Conservation (phyloP, 208 protist genomes). For the Endotrypanum monterogeii region DNA sequence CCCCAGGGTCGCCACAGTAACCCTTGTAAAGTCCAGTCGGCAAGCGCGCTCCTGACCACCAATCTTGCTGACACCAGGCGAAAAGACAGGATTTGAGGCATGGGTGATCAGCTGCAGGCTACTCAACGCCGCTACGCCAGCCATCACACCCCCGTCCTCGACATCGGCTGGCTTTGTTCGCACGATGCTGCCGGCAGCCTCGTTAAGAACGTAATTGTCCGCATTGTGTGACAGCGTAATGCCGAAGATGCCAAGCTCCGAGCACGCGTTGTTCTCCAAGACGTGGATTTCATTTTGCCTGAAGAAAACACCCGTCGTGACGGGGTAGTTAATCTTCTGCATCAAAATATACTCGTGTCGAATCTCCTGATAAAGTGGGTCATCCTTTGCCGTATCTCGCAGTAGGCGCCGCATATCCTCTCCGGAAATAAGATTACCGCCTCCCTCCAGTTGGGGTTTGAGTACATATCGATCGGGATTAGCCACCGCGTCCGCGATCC, state of each 20-base stretch:
- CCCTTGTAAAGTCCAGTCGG: not conserved
- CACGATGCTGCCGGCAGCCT: constrained; percentile 87
- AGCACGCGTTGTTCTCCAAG: constrained; percentile 69
- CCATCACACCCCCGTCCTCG: constrained; percentile 95
- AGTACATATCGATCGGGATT: constrained; percentile 90
- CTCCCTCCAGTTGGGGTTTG: constrained; percentile 96
- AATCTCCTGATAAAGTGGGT: constrained; percentile 48
- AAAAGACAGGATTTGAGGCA: not conserved
- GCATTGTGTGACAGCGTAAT: constrained; percentile 57
- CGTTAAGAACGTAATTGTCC: constrained; percentile 39
- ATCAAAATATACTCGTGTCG: constrained; percentile 92
- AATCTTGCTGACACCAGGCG: not conserved
- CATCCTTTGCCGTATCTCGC: constrained; percentile 18
- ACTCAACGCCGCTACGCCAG: constrained; percentile 93
- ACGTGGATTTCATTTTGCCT: constrained; percentile 50
- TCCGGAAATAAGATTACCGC: constrained; percentile 92
- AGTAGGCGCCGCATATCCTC: constrained; percentile 68
- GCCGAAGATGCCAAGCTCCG: constrained; percentile 91
- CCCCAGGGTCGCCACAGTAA: not conserved
- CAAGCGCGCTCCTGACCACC: not conserved
- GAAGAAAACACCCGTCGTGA: constrained; percentile 59
- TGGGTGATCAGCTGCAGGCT: constrained; percentile 41
- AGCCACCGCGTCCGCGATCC: constrained; percentile 67
- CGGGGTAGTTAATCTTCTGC: constrained; percentile 77
- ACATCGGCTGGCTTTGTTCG: constrained; percentile 90